Conservation (phyloP, 129 eudicot species). For the Smallanthus sonchifolius region DNA sequence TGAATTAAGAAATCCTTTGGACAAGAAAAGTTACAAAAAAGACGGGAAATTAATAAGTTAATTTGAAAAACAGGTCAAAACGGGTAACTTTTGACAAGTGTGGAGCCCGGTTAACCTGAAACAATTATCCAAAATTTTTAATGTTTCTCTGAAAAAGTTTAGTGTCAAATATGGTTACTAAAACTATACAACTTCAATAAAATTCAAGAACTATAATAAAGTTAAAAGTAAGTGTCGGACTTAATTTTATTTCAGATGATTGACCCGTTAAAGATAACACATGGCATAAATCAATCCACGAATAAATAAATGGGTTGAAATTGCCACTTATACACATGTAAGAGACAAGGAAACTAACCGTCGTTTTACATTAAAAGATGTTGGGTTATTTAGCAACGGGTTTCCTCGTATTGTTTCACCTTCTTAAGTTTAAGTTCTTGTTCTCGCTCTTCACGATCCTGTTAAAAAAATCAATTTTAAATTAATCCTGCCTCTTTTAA, state of each 20-base stretch:
- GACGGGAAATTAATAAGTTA: no score
- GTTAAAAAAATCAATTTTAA: slow-evolving; percentile 2
- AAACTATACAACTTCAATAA: no score
- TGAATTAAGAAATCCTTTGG: no score
- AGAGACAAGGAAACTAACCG: slow-evolving; percentile 52
- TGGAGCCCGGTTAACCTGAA: no score
- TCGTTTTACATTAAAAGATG: slow-evolving; percentile 76
- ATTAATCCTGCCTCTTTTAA: background rate
- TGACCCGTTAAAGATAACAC: background rate
- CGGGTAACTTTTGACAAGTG: no score
- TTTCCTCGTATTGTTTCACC: slow-evolving; percentile 84
- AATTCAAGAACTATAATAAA: no score
- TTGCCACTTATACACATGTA: background rate
- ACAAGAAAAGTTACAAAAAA: no score
- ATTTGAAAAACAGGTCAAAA: no score
- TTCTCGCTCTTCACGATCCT: slow-evolving; percentile 82
- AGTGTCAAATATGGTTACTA: no score
- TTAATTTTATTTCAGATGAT: background rate
- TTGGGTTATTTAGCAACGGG: slow-evolving; percentile 73
- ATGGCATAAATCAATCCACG: background rate
- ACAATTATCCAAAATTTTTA: no score
- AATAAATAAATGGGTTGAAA: background rate
- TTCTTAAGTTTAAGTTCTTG: slow-evolving; percentile 88
- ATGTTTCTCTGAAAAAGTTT: no score
- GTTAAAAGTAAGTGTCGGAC: background rate